These are phyloP conservation scores for Penicillium sp. DNA, from an alignment of 2,329 filamentous ascomycete genomes.

Conservation along the genomic window DNA sequence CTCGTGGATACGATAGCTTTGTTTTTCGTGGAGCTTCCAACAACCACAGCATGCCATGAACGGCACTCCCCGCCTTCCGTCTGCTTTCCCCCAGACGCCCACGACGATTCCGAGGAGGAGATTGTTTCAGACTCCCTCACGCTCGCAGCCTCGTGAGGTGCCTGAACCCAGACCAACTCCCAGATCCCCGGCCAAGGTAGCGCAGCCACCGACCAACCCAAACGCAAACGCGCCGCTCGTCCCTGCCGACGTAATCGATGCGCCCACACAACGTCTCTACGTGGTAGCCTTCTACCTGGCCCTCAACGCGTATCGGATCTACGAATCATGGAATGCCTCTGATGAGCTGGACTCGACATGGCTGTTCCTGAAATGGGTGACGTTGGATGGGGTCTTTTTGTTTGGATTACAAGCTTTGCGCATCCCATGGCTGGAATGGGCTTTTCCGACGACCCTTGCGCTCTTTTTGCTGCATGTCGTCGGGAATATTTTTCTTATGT, in stretches of 20 bases:
- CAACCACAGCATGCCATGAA: conserved; percentile 63
- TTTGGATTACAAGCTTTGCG: conserved; percentile 80
- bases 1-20: conserved; percentile 1
- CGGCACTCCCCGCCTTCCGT: conserved; percentile 73
- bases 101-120: conserved; percentile 41
- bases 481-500: conserved; percentile 84
- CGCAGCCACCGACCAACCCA: conserved; percentile 10
- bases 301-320: conserved; percentile 75
- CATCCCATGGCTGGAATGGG: conserved; percentile 96
- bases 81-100: conserved; percentile 74
- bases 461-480: conserved; percentile 67
- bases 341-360: conserved; percentile 82
- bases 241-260: conserved; percentile 74
- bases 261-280: conserved; percentile 84
- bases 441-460: conserved; percentile 63
- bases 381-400: conserved; percentile 77
- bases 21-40: conserved; percentile 9
- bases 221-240: conserved; percentile 58
- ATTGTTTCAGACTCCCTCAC: conserved; percentile 26
- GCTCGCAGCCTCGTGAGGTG: conserved; percentile 19
- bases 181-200: conserved; percentile 17
- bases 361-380: conserved; percentile 89
- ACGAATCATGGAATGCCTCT: conserved; percentile 74
- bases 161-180: conserved; percentile 18
- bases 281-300: conserved; percentile 70